Evolutionary conservation across 108 stramenopile genomes (phyloP), one percentile per base, ranked within the genome.

Genomic region (Licmophora abbreviata): DNA sequence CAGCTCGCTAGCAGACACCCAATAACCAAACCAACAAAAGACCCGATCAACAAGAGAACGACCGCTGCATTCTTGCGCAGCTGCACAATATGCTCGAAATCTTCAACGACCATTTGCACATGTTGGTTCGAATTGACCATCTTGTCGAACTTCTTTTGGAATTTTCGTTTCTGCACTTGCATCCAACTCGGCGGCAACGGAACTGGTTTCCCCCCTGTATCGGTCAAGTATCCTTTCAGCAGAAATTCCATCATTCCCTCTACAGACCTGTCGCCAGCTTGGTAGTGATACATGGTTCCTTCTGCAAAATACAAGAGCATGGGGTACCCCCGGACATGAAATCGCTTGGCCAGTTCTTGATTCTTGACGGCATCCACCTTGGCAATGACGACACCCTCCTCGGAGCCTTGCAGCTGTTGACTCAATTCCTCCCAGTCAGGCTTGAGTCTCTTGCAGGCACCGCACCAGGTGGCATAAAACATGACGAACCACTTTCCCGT

Each of bases 301-400:
- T 76, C 64, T 50, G 73, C 72, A 55, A 85, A 56, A 48, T 75
- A 78, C 54, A 72, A 56, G 35, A 73, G 56, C 2, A 63, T 65
- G 26, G 78, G 78, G 37, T 61, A 69, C 15, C 64, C 58, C 9
- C 44, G 29, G 21, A 75, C 44, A 18, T 68, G 46, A 58, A 79
- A 79, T 36, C 78, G 62, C 10, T 73, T 60, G 46, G 63, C 48
- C 18, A 72, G 40, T n/a, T 54, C 41, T 18, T 40, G 42, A 17
- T 58, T 50, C 55, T 74, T 59, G 14, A 71, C 69, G 2, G 42
- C 47, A 58, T 79, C 74, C 12, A 79, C 71, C 43, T 68, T 76
- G 34, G 67, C 78, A 17, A 73, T 18, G 12, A 77, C 33, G 34
- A 79, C 66, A 15, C 74, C 78, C 29, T 49, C 45, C 34, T 73